phyloP scores from a whole-genome alignment of 2,329 filamentous ascomycete genomes.

The Fusarium sp. region DNA sequence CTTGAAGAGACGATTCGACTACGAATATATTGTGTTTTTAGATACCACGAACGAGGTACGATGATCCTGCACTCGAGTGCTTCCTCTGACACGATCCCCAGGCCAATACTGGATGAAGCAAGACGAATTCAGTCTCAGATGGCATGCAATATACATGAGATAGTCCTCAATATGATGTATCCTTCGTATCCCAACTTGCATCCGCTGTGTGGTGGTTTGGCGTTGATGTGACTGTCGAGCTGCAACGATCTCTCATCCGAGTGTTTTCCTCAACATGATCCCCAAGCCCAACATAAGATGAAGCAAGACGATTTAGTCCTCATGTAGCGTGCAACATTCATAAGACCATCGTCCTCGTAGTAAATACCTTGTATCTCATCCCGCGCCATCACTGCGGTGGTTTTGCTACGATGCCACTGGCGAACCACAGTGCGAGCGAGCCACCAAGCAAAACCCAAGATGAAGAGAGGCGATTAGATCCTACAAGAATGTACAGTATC shows the following conservation, averaged over 20 bases:
- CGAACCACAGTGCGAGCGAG: neutral
- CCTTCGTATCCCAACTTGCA: neutral
- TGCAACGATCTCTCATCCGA: neutral
- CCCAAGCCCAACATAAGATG: neutral
- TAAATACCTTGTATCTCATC: neutral
- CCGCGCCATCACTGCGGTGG: neutral
- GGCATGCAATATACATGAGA: accelerated
- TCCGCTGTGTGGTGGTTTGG: no score
- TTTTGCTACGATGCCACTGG: neutral
- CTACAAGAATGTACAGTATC: accelerated
- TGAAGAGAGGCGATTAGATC: accelerated
- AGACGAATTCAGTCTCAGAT: no score
- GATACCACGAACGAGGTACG: neutral
- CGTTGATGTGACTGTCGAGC: neutral
- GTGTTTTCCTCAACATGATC: neutral
- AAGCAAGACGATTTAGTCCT: neutral
- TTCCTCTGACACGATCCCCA: neutral
- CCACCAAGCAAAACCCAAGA: neutral
- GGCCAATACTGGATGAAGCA: neutral
- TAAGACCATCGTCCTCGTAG: neutral
- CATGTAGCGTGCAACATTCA: accelerated
- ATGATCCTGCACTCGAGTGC: neutral
- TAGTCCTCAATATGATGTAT: neutral
- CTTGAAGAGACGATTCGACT: neutral
- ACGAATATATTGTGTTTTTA: neutral